A percentile compares a stretch with the other conserved stretches of the same genome.
These are phyloP conservation scores for Mucor piriformis DNA, from an alignment of 371 early-diverging fungal genomes.

Conservation along the genomic window DNA sequence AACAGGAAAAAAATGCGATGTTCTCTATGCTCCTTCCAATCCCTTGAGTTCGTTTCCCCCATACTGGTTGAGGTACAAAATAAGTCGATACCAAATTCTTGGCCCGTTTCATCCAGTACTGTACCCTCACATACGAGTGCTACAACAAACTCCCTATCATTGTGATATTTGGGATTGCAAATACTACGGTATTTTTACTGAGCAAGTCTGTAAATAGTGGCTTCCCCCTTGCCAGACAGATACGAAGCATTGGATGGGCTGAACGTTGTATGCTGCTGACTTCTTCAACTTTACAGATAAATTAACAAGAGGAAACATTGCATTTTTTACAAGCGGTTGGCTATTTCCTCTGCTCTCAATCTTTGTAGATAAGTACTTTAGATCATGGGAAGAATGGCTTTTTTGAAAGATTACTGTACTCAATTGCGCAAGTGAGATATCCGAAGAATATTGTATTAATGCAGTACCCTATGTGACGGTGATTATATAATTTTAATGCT, in stretches of 20 bases:
- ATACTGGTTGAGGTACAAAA: slow-evolving; percentile 19
- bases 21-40: slow-evolving; percentile 17
- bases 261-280: background rate
- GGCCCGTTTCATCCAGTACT: slow-evolving; percentile 12
- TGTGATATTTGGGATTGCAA: slow-evolving; percentile 16
- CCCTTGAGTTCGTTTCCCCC: slow-evolving; percentile 19
- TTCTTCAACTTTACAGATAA: slow-evolving; percentile 12
- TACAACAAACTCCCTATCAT: slow-evolving; percentile 17
- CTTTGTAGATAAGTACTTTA: slow-evolving; percentile 13
- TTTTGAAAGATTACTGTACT: background rate
- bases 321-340: slow-evolving; percentile 15
- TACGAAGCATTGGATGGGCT: slow-evolving; percentile 19
- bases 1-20: slow-evolving; percentile 13
- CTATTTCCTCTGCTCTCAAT: slow-evolving; percentile 18
- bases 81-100: slow-evolving; percentile 15
- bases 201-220: slow-evolving; percentile 7
- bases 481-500: too few relatives aligned
- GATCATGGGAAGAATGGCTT: slow-evolving; percentile 17
- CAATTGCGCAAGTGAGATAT: slow-evolving; percentile 21
- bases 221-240: slow-evolving; percentile 17
- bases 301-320: slow-evolving; percentile 14
- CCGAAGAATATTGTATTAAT: too few relatives aligned
- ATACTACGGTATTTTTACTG: slow-evolving; percentile 7
- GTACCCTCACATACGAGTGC: slow-evolving; percentile 16
- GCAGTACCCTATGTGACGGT: too few relatives aligned